Percentiles rank a stretch among this genome's conserved stretches.
phyloP scores from a whole-genome alignment of 2,329 filamentous ascomycete species.

The Xylaria hypoxylon region DNA sequence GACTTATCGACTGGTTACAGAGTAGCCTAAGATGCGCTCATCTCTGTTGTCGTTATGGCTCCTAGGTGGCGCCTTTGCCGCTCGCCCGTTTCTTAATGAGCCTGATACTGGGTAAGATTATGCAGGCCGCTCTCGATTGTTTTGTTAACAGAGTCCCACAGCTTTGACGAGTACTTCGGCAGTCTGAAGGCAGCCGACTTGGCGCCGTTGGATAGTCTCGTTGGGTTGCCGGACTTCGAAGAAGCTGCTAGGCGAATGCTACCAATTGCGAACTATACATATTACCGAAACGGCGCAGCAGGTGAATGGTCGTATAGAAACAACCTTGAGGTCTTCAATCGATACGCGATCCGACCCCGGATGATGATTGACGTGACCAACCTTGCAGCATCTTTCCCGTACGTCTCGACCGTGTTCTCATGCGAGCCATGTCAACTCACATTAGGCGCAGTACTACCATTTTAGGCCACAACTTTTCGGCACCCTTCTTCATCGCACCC shows the following conservation, averaged over 20 bases:
- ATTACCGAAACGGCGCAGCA: conserved; percentile 67
- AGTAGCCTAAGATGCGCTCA: no score
- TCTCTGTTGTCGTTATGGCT: no score
- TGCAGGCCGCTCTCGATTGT: no score
- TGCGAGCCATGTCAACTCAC: conserved; percentile 16
- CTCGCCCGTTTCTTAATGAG: conserved; percentile 59
- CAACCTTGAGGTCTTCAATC: conserved; percentile 66
- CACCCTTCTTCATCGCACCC: conserved; percentile 59
- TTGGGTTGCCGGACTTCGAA: conserved; percentile 66
- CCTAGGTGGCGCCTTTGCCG: no score
- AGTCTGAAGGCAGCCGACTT: conserved; percentile 52
- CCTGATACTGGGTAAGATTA: conserved; percentile 55
- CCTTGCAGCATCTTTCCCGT: conserved; percentile 53
- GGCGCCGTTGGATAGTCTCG: conserved; percentile 58
- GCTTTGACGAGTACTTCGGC: conserved; percentile 55
- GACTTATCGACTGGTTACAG: no score
- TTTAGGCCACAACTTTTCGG: conserved; percentile 58
- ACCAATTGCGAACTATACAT: conserved; percentile 62
- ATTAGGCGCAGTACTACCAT: conserved; percentile 52
- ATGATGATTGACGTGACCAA: conserved; percentile 63
- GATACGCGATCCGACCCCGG: conserved; percentile 61
- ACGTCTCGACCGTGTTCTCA: conserved; percentile 12
- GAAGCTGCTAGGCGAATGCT: conserved; percentile 63
- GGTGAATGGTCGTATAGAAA: conserved; percentile 68
- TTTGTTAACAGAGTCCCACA: conserved; percentile 29